A percentile compares a stretch with the other conserved stretches of the same genome.
Conservation (phyloP, 768 basidiomycete genomes). For the Lactarius tabidus region DNA sequence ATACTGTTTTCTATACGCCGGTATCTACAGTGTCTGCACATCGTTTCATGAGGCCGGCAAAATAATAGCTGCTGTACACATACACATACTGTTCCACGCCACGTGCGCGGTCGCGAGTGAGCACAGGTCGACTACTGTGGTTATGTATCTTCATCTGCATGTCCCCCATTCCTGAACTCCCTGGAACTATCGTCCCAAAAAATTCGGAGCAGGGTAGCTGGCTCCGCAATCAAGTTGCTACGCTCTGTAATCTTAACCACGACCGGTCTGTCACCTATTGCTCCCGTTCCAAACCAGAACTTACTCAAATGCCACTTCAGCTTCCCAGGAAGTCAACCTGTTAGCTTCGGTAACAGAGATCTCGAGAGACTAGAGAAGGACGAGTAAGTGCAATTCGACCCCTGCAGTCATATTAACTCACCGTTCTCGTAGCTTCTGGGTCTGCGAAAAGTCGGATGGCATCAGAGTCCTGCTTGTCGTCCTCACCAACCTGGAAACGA, state of each 20-base stretch:
- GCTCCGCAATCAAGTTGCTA: conserved; percentile 60
- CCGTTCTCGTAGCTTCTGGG: conserved; percentile 75
- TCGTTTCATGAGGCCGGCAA: conserved; percentile 1
- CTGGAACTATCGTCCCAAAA: conserved; percentile 53
- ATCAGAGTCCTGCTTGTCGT: conserved; percentile 85
- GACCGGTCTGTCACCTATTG: conserved; percentile 46
- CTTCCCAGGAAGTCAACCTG: conserved; percentile 95
- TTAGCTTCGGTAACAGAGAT: conserved; percentile 76
- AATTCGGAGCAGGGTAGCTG: conserved; percentile 59
- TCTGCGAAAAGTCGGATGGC: conserved; percentile 98
- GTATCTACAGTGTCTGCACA: conserved; percentile 13
- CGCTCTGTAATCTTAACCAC: conserved; percentile 59
- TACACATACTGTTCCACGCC: neutral
- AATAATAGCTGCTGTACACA: conserved; percentile 8
- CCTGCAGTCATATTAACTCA: neutral
- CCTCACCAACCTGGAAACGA: conserved; percentile 48
- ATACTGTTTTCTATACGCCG: conserved; percentile 22
- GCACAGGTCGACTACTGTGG: neutral
- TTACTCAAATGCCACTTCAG: conserved; percentile 36
- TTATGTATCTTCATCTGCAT: conserved; percentile 16
- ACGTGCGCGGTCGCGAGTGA: conserved; percentile 3
- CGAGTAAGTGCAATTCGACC: conserved; percentile 55
- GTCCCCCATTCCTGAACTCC: conserved; percentile 57
- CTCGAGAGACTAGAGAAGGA: conserved; percentile 72
- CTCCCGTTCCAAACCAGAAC: neutral